phyloP scores from a whole-genome alignment of 331 rosid genomes.

The Quercus tomentella region DNA sequence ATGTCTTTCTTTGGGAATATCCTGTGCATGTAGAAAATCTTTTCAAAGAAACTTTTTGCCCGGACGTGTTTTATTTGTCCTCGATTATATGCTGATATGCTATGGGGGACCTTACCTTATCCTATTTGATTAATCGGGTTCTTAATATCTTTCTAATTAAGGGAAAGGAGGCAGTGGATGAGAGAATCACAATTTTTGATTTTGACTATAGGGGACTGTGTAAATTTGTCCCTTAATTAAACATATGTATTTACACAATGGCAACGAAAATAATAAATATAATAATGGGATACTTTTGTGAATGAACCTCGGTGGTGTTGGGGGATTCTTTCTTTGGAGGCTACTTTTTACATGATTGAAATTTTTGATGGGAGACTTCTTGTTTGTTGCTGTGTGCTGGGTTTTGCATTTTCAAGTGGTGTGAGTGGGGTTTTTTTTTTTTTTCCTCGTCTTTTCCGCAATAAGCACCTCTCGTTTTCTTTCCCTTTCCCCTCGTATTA shows the following conservation, averaged over 20 bases:
- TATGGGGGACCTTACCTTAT: slow-evolving; percentile 33
- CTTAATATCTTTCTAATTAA: slow-evolving; percentile 35
- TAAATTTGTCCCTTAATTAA: background rate
- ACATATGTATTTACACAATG: too few species aligned
- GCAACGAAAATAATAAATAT: background rate
- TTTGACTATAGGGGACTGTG: background rate
- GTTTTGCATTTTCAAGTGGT: background rate
- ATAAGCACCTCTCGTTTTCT: too few species aligned
- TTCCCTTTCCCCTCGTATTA: background rate
- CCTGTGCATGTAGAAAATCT: slow-evolving; percentile 15
- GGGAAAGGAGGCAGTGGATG: slow-evolving; percentile 22
- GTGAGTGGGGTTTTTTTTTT: background rate
- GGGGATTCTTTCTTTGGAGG: slow-evolving; percentile 12
- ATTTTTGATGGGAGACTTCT: background rate
- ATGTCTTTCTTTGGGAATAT: slow-evolving; percentile 25
- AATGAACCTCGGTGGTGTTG: slow-evolving; percentile 18
- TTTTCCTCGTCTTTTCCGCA: background rate
- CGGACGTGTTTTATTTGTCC: slow-evolving; percentile 19
- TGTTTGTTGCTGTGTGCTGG: background rate
- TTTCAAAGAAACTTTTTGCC: slow-evolving; percentile 21
- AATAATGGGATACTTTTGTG: background rate
- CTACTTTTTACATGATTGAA: background rate
- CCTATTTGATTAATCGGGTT: slow-evolving; percentile 19
- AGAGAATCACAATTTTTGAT: slow-evolving; percentile 4
- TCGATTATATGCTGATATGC: slow-evolving; percentile 30